Base-by-base conservation (phyloP, 2,329 filamentous ascomycete species). In the Cadophora sp. region DNA sequence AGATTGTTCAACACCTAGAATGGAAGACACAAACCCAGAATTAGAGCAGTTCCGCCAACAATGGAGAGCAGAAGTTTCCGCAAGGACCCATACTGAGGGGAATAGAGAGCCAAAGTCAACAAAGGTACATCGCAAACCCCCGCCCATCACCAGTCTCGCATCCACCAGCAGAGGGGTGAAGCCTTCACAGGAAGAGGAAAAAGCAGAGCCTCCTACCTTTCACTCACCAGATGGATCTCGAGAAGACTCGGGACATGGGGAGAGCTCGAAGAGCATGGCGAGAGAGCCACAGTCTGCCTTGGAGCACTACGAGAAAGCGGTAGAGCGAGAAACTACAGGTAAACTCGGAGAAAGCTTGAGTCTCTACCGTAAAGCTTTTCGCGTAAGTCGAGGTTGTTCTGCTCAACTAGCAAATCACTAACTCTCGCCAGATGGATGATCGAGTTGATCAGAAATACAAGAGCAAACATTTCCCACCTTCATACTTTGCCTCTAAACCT, bases 261-360 rank as follows among this genome's bases (percentile, higher is more conserved):
- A 72, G n/a, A 66, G 51, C 27, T 66, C 59, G 4, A 72, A 72
- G 18, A 33, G 55, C 13, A 53, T 22, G 22, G 66, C 36, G 13
- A 79, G 66, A 62, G 86, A 91, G 72, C 91, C 91, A 4, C 82
- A 83, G 24, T 92, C 94, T 13, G 96, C 96, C 0, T 80, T 99
- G 18, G 96, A 98, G 73, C 92, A 97, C 78, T 98, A 96, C 75
- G 96, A 98, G 78, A 88, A 87, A 76, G 96, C 95, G 3, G 94
- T 97, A 65, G 91, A 96, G 79, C 94, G 90, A 78, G 96, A 99
- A 80, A 87, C 85, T 0, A 87, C 91, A 73, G 96, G 96, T 0
- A 96, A 88, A 70, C 83, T 98, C 60, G 94, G 94, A 5, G 95
- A 98, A 70, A 98, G 95, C 76, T 78, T 99, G 64, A 88, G 87